These are phyloP conservation scores for Neurospora sp. DNA, from an alignment of 495 filamentous ascomycete species.

Conservation along the genomic window DNA sequence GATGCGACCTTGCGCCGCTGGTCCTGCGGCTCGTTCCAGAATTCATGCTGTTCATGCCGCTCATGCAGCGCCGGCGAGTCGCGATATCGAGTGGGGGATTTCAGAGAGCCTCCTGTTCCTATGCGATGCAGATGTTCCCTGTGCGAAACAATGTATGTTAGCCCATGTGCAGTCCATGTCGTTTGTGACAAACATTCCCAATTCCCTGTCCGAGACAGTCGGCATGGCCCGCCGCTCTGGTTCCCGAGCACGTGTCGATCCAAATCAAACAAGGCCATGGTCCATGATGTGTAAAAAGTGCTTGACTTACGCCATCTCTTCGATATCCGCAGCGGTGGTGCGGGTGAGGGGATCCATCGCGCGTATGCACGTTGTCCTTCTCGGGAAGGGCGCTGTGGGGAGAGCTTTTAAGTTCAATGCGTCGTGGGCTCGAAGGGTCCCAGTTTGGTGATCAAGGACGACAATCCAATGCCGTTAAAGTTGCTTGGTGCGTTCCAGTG, in stretches of 20 bases:
- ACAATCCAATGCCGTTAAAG: not conserved
- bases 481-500: not conserved
- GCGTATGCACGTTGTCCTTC: not conserved
- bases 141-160: not conserved
- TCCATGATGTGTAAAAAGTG: not conserved
- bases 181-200: conserved; percentile 1
- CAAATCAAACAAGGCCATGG: not conserved
- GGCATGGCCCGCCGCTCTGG: not conserved
- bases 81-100: not conserved
- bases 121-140: conserved; percentile 9
- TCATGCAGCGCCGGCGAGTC: conserved; percentile 3
- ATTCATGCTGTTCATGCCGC: conserved; percentile 3
- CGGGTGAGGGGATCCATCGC: conserved; percentile 4
- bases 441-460: not conserved
- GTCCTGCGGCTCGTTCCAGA: not conserved
- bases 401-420: not conserved
- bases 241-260: not conserved
- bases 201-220: not conserved
- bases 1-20: not conserved
- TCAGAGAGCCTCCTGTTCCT: conserved; percentile 3
- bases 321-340: conserved; percentile 4
- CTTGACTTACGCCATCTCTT: conserved; percentile 12
- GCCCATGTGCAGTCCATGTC: conserved; percentile 1
- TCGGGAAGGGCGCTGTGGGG: not conserved
- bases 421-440: not conserved